A percentile compares a stretch with the other conserved stretches of the same genome.
phyloP scores from a whole-genome alignment of 495 filamentous ascomycete species.

The Polyplosphaeria fusca region DNA sequence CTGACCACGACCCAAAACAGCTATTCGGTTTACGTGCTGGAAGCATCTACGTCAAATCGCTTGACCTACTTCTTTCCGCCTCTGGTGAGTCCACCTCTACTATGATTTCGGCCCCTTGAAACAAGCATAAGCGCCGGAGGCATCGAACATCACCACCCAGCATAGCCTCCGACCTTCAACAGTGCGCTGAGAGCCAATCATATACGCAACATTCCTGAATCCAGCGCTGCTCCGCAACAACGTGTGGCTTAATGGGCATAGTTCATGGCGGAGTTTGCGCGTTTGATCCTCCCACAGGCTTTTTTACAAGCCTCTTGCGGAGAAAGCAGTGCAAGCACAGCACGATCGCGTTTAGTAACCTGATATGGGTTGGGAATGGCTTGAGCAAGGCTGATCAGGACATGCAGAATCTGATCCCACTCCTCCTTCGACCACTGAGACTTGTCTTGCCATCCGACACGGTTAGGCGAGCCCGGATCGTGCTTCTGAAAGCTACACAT shows the following conservation, averaged over 20 bases:
- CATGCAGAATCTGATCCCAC: constrained; percentile 73
- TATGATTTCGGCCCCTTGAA: constrained; percentile 23
- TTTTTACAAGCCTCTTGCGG: no score
- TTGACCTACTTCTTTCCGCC: constrained; percentile 44
- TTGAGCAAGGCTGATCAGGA: constrained; percentile 38
- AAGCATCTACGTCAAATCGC: constrained; percentile 43
- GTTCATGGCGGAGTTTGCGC: no score
- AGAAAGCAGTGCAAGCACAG: no score
- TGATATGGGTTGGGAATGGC: no score
- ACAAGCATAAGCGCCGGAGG: constrained; percentile 28
- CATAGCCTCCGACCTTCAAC: constrained; percentile 24
- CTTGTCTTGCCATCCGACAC: constrained; percentile 69
- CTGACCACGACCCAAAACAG: constrained; percentile 32
- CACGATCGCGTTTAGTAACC: no score
- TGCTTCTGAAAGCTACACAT: constrained; percentile 71
- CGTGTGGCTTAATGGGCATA: no score
- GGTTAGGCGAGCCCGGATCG: constrained; percentile 69
- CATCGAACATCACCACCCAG: constrained; percentile 6
- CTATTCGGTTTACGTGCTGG: constrained; percentile 44
- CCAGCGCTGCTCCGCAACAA: no score
- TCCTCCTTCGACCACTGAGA: constrained; percentile 80
- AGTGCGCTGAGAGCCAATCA: no score
- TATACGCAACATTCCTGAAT: no score
- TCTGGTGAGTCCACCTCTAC: constrained; percentile 36
- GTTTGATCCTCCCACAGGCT: no score